phyloP scores from a whole-genome alignment of 2,329 filamentous ascomycete genomes.

The Alternaria consortialis region DNA sequence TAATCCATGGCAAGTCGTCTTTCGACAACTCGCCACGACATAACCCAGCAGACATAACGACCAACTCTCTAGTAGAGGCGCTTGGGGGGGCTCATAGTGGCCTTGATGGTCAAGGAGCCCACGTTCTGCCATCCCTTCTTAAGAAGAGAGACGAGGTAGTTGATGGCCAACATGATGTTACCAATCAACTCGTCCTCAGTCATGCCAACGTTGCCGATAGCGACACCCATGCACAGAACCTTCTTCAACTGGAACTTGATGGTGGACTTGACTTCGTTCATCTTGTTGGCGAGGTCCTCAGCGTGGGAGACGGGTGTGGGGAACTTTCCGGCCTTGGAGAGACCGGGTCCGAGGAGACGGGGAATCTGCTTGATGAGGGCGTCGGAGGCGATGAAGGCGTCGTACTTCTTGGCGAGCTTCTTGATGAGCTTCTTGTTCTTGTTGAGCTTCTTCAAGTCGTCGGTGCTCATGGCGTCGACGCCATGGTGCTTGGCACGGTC shows the following conservation, averaged over 20 bases:
- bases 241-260: constrained; percentile 99
- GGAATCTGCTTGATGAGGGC: constrained; percentile 99
- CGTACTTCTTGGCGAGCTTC: constrained; percentile 99
- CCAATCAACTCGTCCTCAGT: constrained; percentile 91
- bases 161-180: constrained; percentile 99
- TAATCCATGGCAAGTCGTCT: constrained; percentile 27
- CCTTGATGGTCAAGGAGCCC: constrained; percentile 99
- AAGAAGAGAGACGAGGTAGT: constrained; percentile 98
- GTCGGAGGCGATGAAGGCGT: constrained; percentile 98
- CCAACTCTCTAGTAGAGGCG: constrained; percentile 82
- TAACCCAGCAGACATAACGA: constrained; percentile 25
- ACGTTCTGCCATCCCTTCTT: constrained; percentile 99
- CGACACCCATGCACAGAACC: constrained; percentile 99
- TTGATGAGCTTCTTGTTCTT: constrained; percentile 99
- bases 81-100: constrained; percentile 98
- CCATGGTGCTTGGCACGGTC: constrained; percentile 99
- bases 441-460: constrained; percentile 99
- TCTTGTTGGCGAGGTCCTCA: constrained; percentile 93
- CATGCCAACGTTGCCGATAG: constrained; percentile 98
- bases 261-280: constrained; percentile 99
- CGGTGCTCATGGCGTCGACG: constrained; percentile 96
- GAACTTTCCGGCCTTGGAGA: constrained; percentile 90
- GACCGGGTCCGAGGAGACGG: constrained; percentile 86
- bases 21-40: constrained; percentile 26
- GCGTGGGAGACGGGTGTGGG: constrained; percentile 96